A percentile compares a stretch with the other conserved stretches of the same genome.
phyloP scores from a whole-genome alignment of 495 filamentous ascomycete genomes.

The Talaromyces trachyspermus region DNA sequence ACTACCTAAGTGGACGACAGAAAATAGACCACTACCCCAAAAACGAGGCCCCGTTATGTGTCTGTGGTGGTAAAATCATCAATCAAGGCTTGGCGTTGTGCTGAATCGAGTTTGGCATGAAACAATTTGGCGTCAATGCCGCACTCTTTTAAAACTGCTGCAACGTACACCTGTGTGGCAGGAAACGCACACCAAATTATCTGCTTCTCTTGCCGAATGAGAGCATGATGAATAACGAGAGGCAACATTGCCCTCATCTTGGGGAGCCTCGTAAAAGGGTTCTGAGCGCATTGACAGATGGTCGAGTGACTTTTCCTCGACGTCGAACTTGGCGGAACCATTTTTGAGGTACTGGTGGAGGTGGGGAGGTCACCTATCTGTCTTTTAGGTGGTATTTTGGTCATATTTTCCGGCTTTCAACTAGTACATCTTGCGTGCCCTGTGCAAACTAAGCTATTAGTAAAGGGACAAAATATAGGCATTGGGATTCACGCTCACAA shows the following conservation, averaged over 20 bases:
- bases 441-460: too few relatives aligned
- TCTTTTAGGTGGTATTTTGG: too few relatives aligned
- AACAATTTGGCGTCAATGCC: not conserved
- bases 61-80: not conserved
- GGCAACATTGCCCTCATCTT: slow-evolving; percentile 1
- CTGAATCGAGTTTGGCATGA: not conserved
- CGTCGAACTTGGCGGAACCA: too few relatives aligned
- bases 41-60: too few relatives aligned
- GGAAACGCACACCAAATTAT: slow-evolving; percentile 5
- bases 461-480: too few relatives aligned
- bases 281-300: not conserved
- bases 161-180: not conserved
- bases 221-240: not conserved
- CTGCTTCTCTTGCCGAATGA: slow-evolving; percentile 1
- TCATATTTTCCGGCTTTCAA: too few relatives aligned
- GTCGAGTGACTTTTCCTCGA: not conserved
- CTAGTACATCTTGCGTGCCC: too few relatives aligned
- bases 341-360: too few relatives aligned
- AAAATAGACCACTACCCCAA: too few relatives aligned
- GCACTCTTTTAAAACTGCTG: not conserved
- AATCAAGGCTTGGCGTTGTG: not conserved
- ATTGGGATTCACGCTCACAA: too few relatives aligned
- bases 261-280: not conserved
- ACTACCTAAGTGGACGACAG: too few relatives aligned
- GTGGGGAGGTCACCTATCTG: too few relatives aligned